Percentiles rank a stretch among this genome's conserved stretches.
Evolutionary conservation across 495 filamentous ascomycete species (phyloP).

Genomic region (Xylaria castorea): DNA sequence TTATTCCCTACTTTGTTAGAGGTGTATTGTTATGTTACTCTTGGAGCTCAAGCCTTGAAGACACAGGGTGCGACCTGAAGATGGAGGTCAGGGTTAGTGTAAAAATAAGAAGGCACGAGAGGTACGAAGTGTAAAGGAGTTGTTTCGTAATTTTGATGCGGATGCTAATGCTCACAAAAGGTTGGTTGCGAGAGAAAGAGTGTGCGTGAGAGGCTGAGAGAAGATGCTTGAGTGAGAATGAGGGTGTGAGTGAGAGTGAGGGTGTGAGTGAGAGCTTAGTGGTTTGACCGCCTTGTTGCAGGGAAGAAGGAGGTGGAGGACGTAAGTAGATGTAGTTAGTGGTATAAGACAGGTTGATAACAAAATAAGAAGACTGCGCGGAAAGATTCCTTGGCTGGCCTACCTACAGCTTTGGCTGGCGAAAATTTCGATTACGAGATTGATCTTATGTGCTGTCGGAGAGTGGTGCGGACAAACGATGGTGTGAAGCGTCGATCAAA

Average conservation of each 20-base stretch:
- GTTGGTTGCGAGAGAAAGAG: not conserved
- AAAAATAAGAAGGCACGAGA: not conserved
- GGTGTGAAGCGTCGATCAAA: not conserved
- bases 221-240: not conserved
- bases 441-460: not conserved
- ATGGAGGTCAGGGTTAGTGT: not conserved
- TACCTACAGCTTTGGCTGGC: not conserved
- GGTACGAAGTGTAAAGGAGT: not conserved
- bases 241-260: not conserved
- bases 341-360: not conserved
- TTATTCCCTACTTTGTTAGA: not conserved
- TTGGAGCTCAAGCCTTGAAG: not conserved
- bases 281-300: not conserved
- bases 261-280: not conserved
- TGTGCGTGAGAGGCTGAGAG: not conserved
- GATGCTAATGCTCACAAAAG: not conserved
- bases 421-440: not conserved
- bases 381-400: not conserved
- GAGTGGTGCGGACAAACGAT: not conserved
- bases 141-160: not conserved
- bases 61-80: not conserved
- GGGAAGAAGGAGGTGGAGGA: not conserved
- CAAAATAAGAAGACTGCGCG: not conserved
- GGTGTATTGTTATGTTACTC: too few species aligned
- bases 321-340: not conserved